Evolutionary conservation across 1,139 yeast species (phyloP).

Genomic region (Saccharomyces pastorianus): DNA sequence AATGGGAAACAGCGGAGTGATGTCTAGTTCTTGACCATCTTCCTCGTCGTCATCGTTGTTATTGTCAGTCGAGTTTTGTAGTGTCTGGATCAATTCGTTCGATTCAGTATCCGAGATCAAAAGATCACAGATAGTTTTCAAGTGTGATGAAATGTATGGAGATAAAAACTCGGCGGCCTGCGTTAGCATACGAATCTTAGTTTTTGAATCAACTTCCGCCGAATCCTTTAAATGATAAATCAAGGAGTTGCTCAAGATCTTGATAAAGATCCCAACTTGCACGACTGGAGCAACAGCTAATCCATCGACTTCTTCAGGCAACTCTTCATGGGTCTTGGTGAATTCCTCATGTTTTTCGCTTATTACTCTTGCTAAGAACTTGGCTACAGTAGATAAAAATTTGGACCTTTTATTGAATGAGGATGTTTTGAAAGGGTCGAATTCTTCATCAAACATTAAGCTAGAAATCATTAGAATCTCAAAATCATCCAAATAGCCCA

Average conservation of each 20-base stretch:
- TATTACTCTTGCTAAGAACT: conserved; percentile 37
- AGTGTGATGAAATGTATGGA: conserved; percentile 21
- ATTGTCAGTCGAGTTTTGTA: not conserved
- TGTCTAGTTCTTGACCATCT: conserved; percentile 6
- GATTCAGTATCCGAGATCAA: conserved; percentile 21
- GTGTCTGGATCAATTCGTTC: conserved; percentile 7
- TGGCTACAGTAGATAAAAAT: conserved; percentile 36
- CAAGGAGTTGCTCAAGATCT: conserved; percentile 33
- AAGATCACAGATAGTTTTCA: conserved; percentile 22
- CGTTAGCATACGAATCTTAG: conserved; percentile 14
- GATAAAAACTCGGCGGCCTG: conserved; percentile 31
- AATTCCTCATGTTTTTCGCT: conserved; percentile 33
- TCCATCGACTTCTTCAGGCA: conserved; percentile 25
- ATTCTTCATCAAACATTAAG: conserved; percentile 39
- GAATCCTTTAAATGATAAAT: conserved; percentile 20
- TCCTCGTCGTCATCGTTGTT: conserved; percentile 9
- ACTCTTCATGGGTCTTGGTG: conserved; percentile 32
- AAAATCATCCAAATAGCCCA: conserved; percentile 56
- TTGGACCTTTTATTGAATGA: conserved; percentile 30
- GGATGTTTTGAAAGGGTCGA: conserved; percentile 23
- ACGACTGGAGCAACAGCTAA: conserved; percentile 33
- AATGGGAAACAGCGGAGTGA: conserved; percentile 19
- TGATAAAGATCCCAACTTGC: conserved; percentile 35
- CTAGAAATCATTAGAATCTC: conserved; percentile 40
- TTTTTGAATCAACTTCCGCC: conserved; percentile 8